These are phyloP conservation scores for Arachnomyces sp. DNA, from an alignment of 2,329 filamentous ascomycete species.

Conservation along the genomic window DNA sequence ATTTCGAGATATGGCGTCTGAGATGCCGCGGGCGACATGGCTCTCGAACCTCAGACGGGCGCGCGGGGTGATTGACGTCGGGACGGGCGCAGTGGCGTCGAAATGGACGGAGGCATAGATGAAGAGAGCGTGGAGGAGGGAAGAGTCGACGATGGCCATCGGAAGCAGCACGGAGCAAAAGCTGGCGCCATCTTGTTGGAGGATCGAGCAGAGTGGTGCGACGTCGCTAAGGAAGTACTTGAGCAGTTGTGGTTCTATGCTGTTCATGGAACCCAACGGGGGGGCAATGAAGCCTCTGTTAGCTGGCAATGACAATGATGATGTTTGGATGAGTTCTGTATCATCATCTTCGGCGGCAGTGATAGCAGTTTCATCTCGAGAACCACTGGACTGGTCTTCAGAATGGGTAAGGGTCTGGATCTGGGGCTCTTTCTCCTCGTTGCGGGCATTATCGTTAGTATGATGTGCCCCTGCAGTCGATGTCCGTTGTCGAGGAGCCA, in stretches of 20 bases:
- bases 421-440: too few relatives aligned
- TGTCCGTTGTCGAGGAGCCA: not conserved
- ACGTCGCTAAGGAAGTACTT: conserved; percentile 9
- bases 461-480: too few relatives aligned
- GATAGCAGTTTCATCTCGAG: too few relatives aligned
- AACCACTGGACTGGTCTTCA: too few relatives aligned
- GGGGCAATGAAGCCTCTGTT: too few relatives aligned
- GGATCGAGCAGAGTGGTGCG: conserved; percentile 9
- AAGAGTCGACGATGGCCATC: conserved; percentile 13
- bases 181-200: conserved; percentile 6
- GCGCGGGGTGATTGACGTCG: conserved; percentile 3
- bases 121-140: conserved; percentile 11
- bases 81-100: conserved; percentile 4
- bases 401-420: too few relatives aligned
- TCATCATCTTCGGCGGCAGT: conserved; percentile 1
- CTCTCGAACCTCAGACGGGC: conserved; percentile 8
- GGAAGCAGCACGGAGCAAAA: conserved; percentile 7
- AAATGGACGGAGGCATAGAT: conserved; percentile 11
- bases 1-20: conserved; percentile 10
- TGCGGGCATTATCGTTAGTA: too few relatives aligned
- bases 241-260: conserved; percentile 6
- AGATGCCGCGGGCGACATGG: conserved; percentile 9
- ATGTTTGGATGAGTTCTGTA: conserved; percentile 3
- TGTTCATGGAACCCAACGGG: too few relatives aligned
- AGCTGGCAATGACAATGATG: not conserved